Conservation (phyloP, 306 rosid genomes). For the Cicer judaicum region DNA sequence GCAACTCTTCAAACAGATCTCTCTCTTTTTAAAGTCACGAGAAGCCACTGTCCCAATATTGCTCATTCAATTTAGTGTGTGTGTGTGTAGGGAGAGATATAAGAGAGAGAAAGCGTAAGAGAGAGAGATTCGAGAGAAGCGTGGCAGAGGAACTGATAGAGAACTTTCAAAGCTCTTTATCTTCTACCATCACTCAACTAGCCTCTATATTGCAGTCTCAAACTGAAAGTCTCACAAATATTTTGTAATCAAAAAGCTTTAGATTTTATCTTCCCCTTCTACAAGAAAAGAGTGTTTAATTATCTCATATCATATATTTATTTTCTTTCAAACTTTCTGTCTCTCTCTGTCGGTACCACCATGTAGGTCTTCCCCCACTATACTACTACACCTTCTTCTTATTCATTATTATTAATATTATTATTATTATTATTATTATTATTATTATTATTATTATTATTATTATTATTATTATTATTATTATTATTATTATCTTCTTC, state of each 20-base stretch:
- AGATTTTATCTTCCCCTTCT: slow-evolving; percentile 49
- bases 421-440: background rate
- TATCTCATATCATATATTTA: slow-evolving; percentile 33
- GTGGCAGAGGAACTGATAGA: slow-evolving; percentile 99
- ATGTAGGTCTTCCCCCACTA: slow-evolving; percentile 80
- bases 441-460: background rate
- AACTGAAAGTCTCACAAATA: slow-evolving; percentile 71
- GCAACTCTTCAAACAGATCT: background rate
- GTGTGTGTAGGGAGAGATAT: slow-evolving; percentile 7
- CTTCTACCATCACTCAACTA: slow-evolving; percentile 91
- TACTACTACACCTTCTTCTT: slow-evolving; percentile 32
- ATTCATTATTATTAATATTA: background rate
- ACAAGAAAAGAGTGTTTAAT: slow-evolving; percentile 50
- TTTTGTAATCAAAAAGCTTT: slow-evolving; percentile 44
- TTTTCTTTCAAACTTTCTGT: slow-evolving; percentile 45
- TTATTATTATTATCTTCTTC: background rate
- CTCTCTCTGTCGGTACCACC: slow-evolving; percentile 71
- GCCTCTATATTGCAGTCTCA: slow-evolving; percentile 82
- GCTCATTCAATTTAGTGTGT: slow-evolving; percentile 60
- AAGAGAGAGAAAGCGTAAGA: slow-evolving; percentile 41
- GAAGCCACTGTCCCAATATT: slow-evolving; percentile 64
- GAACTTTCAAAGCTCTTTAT: slow-evolving; percentile 98
- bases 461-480: background rate
- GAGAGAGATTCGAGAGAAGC: slow-evolving; percentile 46
- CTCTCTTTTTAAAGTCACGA: slow-evolving; percentile 83